phyloP scores from a whole-genome alignment of 2,329 filamentous ascomycete genomes.

The Aspergillus sp. region DNA sequence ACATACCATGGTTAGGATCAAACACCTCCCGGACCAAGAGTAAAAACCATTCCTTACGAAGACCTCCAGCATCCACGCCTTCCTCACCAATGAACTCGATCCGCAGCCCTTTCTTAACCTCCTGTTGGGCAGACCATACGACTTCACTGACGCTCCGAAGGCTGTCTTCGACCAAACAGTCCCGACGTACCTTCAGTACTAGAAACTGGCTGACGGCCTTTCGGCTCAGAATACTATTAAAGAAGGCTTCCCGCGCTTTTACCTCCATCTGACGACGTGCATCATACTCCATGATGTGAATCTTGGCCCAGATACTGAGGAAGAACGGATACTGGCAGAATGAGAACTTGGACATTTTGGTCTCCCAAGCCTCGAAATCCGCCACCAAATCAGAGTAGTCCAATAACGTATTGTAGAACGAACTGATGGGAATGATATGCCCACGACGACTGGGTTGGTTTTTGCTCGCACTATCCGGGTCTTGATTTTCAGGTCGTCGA shows the following conservation, averaged over 20 bases:
- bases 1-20: slow-evolving; percentile 76
- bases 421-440: slow-evolving; percentile 68
- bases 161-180: slow-evolving; percentile 84
- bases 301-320: slow-evolving; percentile 86
- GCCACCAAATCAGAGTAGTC: slow-evolving; percentile 79
- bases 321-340: slow-evolving; percentile 93
- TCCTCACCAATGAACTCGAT: slow-evolving; percentile 86
- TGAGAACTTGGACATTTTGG: slow-evolving; percentile 64
- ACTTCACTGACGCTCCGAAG: slow-evolving; percentile 77
- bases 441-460: slow-evolving; percentile 47
- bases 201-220: slow-evolving; percentile 71
- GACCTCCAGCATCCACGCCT: slow-evolving; percentile 80
- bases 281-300: slow-evolving; percentile 81
- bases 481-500: slow-evolving; percentile 32
- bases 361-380: slow-evolving; percentile 86
- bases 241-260: slow-evolving; percentile 83
- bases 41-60: slow-evolving; percentile 92
- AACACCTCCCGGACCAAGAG: slow-evolving; percentile 83
- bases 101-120: slow-evolving; percentile 81
- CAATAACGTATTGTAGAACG: slow-evolving; percentile 81
- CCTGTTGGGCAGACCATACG: slow-evolving; percentile 70
- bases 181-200: slow-evolving; percentile 67
- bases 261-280: slow-evolving; percentile 82
- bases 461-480: slow-evolving; percentile 32
- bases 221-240: slow-evolving; percentile 74